These are phyloP conservation scores for Ilex asprella DNA, from an alignment of 257 asterid species.

Conservation along the genomic window DNA sequence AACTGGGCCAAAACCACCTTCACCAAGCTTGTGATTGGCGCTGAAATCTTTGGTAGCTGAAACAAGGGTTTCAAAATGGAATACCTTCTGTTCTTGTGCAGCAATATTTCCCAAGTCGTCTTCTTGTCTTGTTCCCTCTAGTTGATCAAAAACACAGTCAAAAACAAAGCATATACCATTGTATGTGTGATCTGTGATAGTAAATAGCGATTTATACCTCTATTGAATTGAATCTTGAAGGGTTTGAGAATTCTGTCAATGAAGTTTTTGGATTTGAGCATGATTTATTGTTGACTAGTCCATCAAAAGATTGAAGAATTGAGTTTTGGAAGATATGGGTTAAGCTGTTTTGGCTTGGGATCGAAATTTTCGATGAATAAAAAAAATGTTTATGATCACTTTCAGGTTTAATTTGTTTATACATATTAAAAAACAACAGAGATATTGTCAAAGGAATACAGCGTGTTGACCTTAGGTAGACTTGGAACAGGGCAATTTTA, in stretches of 20 bases:
- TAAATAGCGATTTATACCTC: constrained; percentile 27
- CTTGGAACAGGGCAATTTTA: no score
- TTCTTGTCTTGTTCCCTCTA: constrained; percentile 34
- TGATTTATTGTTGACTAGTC: constrained; percentile 8
- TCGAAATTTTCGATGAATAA: no score
- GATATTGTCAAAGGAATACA: no score
- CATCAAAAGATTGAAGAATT: constrained; percentile 3
- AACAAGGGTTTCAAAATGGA: constrained; percentile 46
- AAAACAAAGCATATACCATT: not conserved
- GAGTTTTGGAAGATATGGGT: no score
- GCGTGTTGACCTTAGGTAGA: no score
- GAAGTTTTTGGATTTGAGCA: constrained; percentile 50
- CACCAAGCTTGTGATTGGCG: constrained; percentile 43
- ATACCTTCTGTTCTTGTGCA: constrained; percentile 58
- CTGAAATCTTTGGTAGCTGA: constrained; percentile 48
- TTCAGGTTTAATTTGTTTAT: no score
- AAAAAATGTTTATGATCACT: no score
- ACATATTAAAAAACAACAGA: no score
- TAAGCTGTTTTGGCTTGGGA: no score
- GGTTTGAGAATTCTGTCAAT: constrained; percentile 35
- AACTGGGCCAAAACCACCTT: constrained; percentile 66
- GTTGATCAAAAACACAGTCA: not conserved
- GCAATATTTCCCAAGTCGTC: constrained; percentile 67
- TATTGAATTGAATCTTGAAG: constrained; percentile 31
- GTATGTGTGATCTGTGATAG: not conserved